These are phyloP conservation scores for Pyronema omphalodes DNA, from an alignment of 495 filamentous ascomycete genomes.

Conservation along the genomic window DNA sequence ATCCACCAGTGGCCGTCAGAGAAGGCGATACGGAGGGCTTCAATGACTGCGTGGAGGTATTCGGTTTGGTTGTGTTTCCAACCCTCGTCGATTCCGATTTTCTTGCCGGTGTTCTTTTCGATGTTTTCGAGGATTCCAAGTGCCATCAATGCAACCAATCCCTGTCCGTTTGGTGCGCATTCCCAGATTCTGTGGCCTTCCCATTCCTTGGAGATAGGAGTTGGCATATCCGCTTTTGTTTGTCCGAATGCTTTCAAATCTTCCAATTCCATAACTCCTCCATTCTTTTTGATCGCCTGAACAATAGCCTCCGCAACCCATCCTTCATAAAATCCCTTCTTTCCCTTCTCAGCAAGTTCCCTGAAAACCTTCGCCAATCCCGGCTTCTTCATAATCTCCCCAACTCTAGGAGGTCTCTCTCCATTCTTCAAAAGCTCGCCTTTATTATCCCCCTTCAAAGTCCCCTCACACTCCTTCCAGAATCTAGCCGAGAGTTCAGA, in stretches of 20 bases:
- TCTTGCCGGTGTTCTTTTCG: conserved; percentile 51
- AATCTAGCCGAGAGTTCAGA: conserved; percentile 54
- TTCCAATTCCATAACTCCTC: conserved; percentile 59
- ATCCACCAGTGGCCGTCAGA: conserved; percentile 81
- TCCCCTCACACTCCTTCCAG: conserved; percentile 43
- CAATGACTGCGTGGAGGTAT: conserved; percentile 82
- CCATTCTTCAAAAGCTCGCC: conserved; percentile 47
- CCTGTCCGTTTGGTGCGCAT: conserved; percentile 94
- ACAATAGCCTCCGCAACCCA: conserved; percentile 60
- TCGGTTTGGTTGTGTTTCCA: conserved; percentile 24
- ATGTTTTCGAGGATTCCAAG: conserved; percentile 78
- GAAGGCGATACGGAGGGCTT: conserved; percentile 80
- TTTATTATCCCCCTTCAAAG: conserved; percentile 43
- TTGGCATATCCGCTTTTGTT: conserved; percentile 54
- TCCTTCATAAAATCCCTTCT: conserved; percentile 81
- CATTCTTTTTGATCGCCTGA: conserved; percentile 55
- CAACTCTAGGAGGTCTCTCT: conserved; percentile 49
- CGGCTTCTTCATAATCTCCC: conserved; percentile 82
- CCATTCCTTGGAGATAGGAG: conserved; percentile 38
- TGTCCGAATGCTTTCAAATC: conserved; percentile 64
- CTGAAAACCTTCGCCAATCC: conserved; percentile 68
- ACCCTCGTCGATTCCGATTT: conserved; percentile 18
- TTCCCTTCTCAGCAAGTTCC: conserved; percentile 57
- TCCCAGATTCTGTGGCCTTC: conserved; percentile 53
- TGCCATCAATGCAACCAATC: conserved; percentile 85